These are phyloP conservation scores for Saccharomyces pastorianus DNA, from an alignment of 1,139 yeast species.

Conservation along the genomic window DNA sequence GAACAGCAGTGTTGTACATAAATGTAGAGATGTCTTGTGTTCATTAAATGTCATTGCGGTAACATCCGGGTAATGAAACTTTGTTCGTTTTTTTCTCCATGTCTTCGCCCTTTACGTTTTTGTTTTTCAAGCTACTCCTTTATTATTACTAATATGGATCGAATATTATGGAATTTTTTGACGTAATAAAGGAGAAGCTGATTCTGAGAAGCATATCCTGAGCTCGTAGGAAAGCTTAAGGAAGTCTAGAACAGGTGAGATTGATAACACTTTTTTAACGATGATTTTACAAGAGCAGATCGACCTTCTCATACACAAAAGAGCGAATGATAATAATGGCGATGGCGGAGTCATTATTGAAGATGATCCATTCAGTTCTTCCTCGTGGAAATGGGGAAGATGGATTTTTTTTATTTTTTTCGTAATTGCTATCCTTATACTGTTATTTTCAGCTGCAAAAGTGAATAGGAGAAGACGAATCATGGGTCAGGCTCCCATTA, in stretches of 20 bases:
- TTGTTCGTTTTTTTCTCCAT: not conserved
- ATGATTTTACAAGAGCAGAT: not conserved
- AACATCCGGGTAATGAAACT: not conserved
- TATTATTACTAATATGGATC: not conserved
- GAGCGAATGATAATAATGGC: conserved; percentile 1
- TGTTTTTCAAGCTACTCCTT: not conserved
- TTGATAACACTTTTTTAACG: not conserved
- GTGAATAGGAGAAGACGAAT: conserved; percentile 49
- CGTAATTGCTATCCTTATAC: conserved; percentile 37
- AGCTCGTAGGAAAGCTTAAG: not conserved
- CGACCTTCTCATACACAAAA: not conserved
- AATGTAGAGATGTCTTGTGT: no score
- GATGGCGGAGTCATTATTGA: not conserved
- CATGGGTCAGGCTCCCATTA: conserved; percentile 60
- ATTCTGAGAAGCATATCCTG: not conserved
- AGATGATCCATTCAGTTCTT: conserved; percentile 10
- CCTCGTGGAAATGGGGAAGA: conserved; percentile 31
- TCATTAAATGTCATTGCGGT: no score
- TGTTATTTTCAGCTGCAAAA: conserved; percentile 42
- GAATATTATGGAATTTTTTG: not conserved
- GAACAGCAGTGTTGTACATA: no score
- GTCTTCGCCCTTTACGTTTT: not conserved
- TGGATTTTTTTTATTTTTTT: conserved; percentile 46
- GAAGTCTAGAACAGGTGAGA: not conserved
- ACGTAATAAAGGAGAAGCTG: not conserved